A percentile compares a stretch with the other conserved stretches of the same genome.
Conservation (phyloP, 2,329 filamentous ascomycete genomes). For the Orbilia oligospora region DNA sequence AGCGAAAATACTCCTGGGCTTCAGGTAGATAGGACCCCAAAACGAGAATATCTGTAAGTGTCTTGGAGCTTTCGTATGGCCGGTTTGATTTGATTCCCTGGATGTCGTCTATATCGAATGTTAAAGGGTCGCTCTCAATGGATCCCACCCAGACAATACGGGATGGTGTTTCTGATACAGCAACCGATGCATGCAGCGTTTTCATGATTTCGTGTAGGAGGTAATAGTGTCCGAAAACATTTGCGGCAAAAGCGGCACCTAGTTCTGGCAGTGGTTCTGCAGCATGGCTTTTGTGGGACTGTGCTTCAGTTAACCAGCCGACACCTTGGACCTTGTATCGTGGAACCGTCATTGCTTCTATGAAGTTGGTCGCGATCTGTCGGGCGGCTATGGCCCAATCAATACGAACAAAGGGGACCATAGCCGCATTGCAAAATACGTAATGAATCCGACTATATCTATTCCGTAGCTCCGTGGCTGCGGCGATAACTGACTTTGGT, state of each 20-base stretch:
- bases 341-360: conserved; percentile 82
- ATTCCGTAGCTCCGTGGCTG: conserved; percentile 32
- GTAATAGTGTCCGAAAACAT: conserved; percentile 95
- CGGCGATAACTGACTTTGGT: conserved; percentile 60
- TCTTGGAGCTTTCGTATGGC: conserved; percentile 89
- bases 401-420: conserved; percentile 87
- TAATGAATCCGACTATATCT: conserved; percentile 79
- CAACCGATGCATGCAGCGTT: conserved; percentile 73
- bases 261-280: conserved; percentile 67
- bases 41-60: conserved; percentile 85
- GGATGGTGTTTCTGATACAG: conserved; percentile 68
- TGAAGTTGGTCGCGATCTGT: conserved; percentile 74
- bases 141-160: conserved; percentile 90
- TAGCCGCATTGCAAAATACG: conserved; percentile 87
- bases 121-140: conserved; percentile 75
- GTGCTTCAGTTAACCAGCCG: conserved; percentile 69
- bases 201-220: conserved; percentile 84
- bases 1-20: conserved; percentile 70
- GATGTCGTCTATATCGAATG: conserved; percentile 78
- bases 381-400: conserved; percentile 76
- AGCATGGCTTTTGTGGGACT: conserved; percentile 69
- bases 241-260: conserved; percentile 88
- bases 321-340: conserved; percentile 76
- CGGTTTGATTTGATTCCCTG: conserved; percentile 76
- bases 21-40: conserved; percentile 79